Evolutionary conservation across 176 grass and related monocot species (phyloP).

Genomic region (Hyparrhenia diplandra): DNA sequence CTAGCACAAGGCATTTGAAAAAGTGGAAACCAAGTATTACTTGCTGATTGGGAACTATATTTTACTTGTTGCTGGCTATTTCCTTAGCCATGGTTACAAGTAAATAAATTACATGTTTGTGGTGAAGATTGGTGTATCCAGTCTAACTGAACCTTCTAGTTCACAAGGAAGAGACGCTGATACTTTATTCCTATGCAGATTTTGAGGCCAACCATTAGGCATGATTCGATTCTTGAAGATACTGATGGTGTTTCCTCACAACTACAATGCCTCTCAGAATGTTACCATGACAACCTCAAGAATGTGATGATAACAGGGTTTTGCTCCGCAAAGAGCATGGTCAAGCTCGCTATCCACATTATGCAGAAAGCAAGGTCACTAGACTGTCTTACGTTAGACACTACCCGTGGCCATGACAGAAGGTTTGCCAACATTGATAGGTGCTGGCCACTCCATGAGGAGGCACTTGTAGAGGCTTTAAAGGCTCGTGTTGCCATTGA

Average conservation of each 20-base stretch:
- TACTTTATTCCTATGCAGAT: not conserved
- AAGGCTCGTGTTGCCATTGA: not conserved
- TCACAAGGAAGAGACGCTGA: not conserved
- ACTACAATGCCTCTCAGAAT: not conserved
- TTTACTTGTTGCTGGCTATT: not conserved
- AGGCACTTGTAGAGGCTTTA: not conserved
- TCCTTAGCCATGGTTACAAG: not conserved
- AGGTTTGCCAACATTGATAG: not conserved
- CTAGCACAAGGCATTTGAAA: not conserved
- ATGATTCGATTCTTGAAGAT: not conserved
- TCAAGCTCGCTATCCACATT: not conserved
- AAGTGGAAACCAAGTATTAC: not conserved
- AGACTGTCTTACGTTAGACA: not conserved
- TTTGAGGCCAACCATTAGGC: not conserved
- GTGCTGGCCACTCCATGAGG: not conserved
- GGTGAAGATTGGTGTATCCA: not conserved
- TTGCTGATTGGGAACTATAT: not conserved
- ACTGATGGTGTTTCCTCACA: not conserved
- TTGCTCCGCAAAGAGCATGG: constrained; percentile 21
- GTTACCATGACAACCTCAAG: constrained; percentile 2
- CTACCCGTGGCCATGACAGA: not conserved
- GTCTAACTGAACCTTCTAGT: not conserved
- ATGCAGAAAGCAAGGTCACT: not conserved
- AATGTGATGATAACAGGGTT: constrained; percentile 3
- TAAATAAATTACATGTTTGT: not conserved